A percentile compares a stretch with the other conserved stretches of the same genome.
phyloP scores from a whole-genome alignment of 345 rosid species.

The Erysimum cheiranthoides region DNA sequence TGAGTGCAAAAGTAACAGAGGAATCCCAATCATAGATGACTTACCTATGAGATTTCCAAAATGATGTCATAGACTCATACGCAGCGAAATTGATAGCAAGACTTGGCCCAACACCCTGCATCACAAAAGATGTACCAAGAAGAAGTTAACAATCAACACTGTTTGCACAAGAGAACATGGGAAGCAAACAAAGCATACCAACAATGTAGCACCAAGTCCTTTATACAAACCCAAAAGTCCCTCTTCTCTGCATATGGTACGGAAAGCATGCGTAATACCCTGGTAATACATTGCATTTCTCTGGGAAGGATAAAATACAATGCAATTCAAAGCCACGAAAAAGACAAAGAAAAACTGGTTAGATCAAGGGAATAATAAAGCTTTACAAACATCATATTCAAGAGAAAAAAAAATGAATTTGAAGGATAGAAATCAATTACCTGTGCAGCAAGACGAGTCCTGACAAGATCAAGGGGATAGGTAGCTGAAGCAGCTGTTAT shows the following conservation, averaged over 20 bases:
- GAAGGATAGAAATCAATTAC: slow-evolving; percentile 41
- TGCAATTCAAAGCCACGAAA: slow-evolving; percentile 1
- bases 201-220: slow-evolving; percentile 95
- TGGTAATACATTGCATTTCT: slow-evolving; percentile 75
- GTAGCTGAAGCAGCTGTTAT: slow-evolving; percentile 90
- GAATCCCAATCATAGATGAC: not conserved
- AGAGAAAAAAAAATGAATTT: not conserved
- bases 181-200: slow-evolving; percentile 57
- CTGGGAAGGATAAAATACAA: slow-evolving; percentile 51
- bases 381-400: not conserved
- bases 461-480: slow-evolving; percentile 93
- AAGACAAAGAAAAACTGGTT: slow-evolving; percentile 23
- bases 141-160: slow-evolving; percentile 21
- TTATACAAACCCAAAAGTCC: slow-evolving; percentile 86
- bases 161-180: slow-evolving; percentile 15
- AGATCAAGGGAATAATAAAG: not conserved
- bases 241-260: slow-evolving; percentile 82
- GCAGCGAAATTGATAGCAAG: slow-evolving; percentile 90
- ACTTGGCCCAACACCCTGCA: slow-evolving; percentile 93
- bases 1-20: not conserved
- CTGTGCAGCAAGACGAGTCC: slow-evolving; percentile 99
- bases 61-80: slow-evolving; percentile 71
- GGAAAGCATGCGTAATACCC: slow-evolving; percentile 79
- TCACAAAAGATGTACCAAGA: slow-evolving; percentile 24
- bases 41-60: slow-evolving; percentile 79